Evolutionary conservation across 805 yeast species (phyloP).

Genomic region (Blastobotrys peoriensis): DNA sequence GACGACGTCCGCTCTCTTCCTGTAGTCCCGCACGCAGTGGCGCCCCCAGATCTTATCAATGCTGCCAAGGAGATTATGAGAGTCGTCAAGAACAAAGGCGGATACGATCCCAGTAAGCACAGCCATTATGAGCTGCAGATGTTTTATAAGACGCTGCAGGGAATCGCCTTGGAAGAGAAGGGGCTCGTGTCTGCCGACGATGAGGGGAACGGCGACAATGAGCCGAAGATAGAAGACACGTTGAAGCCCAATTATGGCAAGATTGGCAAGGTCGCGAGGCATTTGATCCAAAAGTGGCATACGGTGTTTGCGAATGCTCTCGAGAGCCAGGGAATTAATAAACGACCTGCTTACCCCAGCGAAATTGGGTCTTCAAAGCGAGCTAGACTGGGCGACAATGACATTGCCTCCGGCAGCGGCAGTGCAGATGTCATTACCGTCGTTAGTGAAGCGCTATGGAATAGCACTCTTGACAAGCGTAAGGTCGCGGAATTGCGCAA

Average conservation of each 20-base stretch:
- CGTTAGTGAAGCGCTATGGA: background rate
- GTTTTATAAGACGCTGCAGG: constrained; percentile 59
- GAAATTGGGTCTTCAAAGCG: too few species aligned
- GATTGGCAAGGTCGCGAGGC: constrained; percentile 23
- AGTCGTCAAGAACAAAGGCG: constrained; percentile 40
- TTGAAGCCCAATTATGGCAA: constrained; percentile 25
- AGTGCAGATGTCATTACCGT: constrained; percentile 6
- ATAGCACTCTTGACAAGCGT: background rate
- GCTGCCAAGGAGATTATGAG: constrained; percentile 30
- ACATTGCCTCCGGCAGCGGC: constrained; percentile 1
- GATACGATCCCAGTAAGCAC: constrained; percentile 43
- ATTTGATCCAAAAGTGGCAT: constrained; percentile 10
- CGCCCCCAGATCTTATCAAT: constrained; percentile 22
- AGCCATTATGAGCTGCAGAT: constrained; percentile 64
- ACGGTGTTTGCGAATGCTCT: background rate
- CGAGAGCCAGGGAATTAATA: constrained; percentile 2
- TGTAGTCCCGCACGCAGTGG: constrained; percentile 11
- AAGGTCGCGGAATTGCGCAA: background rate
- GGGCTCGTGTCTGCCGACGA: constrained; percentile 22
- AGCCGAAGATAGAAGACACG: too few species aligned
- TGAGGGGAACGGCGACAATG: constrained; percentile 20
- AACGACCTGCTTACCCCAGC: background rate
- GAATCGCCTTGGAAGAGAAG: constrained; percentile 56
- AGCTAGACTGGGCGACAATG: too few species aligned
- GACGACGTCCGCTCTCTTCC: constrained; percentile 75